phyloP scores from a whole-genome alignment of 23 red algal genomes.

The Gracilaria gracilis region DNA sequence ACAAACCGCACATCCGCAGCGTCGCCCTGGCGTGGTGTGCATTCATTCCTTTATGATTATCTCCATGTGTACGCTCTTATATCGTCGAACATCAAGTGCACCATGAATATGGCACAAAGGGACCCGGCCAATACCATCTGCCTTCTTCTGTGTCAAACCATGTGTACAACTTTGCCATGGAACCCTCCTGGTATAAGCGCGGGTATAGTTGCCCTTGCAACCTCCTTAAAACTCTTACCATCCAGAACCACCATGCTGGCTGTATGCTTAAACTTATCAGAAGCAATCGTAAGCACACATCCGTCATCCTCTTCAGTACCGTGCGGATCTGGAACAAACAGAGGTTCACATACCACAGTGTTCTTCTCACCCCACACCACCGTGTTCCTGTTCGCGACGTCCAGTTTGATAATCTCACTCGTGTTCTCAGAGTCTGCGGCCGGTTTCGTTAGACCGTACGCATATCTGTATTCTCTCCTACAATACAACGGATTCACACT shows the following conservation, averaged over 20 bases:
- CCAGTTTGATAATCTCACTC: not conserved
- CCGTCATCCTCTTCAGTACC: constrained; percentile 7
- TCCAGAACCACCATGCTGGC: constrained; percentile 7
- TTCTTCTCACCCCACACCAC: not conserved
- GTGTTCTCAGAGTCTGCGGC: not conserved
- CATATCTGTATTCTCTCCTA: constrained; percentile 47
- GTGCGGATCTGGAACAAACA: constrained; percentile 15
- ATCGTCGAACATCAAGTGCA: too few relatives aligned
- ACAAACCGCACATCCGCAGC: too few relatives aligned
- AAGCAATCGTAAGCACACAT: not conserved
- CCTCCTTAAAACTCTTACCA: not conserved
- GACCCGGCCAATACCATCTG: too few relatives aligned
- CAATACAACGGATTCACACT: constrained; percentile 26
- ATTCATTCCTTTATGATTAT: too few relatives aligned
- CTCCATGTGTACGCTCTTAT: too few relatives aligned
- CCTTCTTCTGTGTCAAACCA: too few relatives aligned
- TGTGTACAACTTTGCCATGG: constrained; percentile 25
- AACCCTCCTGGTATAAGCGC: constrained; percentile 7
- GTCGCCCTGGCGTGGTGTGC: too few relatives aligned
- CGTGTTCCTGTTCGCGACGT: not conserved
- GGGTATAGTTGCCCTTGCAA: constrained; percentile 1
- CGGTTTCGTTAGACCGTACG: constrained; percentile 38
- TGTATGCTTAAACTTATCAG: not conserved
- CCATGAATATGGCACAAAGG: too few relatives aligned
- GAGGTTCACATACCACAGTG: constrained; percentile 2